A percentile compares a stretch with the other conserved stretches of the same genome.
Evolutionary conservation across 192 early-diverging fungal species (phyloP).

Genomic region (Pilaira anomala): DNA sequence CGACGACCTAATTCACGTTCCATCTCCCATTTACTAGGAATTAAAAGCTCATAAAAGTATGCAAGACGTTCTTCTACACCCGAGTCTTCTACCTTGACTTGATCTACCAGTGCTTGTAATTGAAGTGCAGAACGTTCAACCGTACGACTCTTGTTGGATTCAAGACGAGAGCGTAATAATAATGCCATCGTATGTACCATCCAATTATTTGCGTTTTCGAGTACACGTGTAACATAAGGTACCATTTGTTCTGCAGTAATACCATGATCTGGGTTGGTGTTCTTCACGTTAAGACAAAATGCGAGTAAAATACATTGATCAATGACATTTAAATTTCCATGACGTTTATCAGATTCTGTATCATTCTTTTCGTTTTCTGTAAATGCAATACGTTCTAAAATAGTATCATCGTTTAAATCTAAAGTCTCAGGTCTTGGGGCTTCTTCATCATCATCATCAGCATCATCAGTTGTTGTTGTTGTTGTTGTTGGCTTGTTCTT

Average conservation of each 20-base stretch:
- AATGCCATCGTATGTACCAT: constrained; percentile 96
- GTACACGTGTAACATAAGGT: constrained; percentile 86
- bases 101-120: constrained; percentile 96
- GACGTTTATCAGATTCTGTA: constrained; percentile 42
- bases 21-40: constrained; percentile 95
- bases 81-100: constrained; percentile 71
- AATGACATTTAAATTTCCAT: constrained; percentile 70
- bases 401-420: constrained; percentile 85
- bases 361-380: constrained; percentile 45
- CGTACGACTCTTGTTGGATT: constrained; percentile 79
- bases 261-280: constrained; percentile 90
- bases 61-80: constrained; percentile 71
- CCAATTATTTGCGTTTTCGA: constrained; percentile 96
- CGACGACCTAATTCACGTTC: constrained; percentile 88
- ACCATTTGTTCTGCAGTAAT: constrained; percentile 95
- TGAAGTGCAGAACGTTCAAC: constrained; percentile 89
- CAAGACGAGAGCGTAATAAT: constrained; percentile 86
- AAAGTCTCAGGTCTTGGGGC: constrained; percentile 66
- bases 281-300: constrained; percentile 90
- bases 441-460: constrained; percentile 24
- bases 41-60: constrained; percentile 71
- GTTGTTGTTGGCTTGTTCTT: constrained; percentile 17
- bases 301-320: constrained; percentile 92
- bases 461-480: constrained; percentile 27
- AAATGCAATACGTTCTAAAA: constrained; percentile 80